These are phyloP conservation scores for Globisporangium middletonii DNA, from an alignment of 352 stramenopile species.

Conservation along the genomic window DNA sequence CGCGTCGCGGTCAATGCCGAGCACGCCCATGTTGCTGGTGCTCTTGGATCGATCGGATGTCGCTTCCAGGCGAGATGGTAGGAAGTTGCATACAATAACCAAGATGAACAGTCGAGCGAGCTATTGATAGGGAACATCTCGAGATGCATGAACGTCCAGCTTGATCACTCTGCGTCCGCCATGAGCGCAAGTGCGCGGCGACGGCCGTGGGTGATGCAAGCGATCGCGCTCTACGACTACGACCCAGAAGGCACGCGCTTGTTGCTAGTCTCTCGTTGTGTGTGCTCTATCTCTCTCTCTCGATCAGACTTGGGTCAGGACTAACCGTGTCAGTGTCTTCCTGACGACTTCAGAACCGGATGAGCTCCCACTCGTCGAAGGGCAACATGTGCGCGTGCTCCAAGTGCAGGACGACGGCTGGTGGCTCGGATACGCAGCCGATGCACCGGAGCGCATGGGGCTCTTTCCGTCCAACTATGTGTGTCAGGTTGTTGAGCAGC, in stretches of 20 bases:
- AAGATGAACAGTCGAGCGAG: too few relatives aligned
- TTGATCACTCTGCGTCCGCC: too few relatives aligned
- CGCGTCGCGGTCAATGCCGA: conserved; percentile 54
- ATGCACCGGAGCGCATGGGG: conserved; percentile 22
- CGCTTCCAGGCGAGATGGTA: too few relatives aligned
- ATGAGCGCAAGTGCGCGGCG: neutral
- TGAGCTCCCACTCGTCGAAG: conserved; percentile 42
- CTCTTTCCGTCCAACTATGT: conserved; percentile 74
- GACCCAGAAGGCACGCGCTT: conserved; percentile 41
- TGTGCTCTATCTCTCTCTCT: neutral
- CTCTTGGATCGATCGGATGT: too few relatives aligned
- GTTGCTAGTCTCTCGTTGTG: neutral
- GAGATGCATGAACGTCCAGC: too few relatives aligned
- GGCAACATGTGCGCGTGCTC: conserved; percentile 39
- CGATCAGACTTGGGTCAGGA: too few relatives aligned
- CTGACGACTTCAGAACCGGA: conserved; percentile 30
- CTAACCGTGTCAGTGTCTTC: neutral
- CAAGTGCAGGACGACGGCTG: conserved; percentile 55
- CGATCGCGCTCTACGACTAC: conserved; percentile 54
- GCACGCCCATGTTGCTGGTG: conserved; percentile 10
- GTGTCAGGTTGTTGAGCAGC: conserved; percentile 14
- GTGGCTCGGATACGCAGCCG: conserved; percentile 41
- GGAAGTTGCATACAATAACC: too few relatives aligned
- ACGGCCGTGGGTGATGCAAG: conserved; percentile 26
- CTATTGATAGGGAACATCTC: neutral